Conservation (phyloP, 331 rosid species). For the Prunus yedoensis region DNA sequence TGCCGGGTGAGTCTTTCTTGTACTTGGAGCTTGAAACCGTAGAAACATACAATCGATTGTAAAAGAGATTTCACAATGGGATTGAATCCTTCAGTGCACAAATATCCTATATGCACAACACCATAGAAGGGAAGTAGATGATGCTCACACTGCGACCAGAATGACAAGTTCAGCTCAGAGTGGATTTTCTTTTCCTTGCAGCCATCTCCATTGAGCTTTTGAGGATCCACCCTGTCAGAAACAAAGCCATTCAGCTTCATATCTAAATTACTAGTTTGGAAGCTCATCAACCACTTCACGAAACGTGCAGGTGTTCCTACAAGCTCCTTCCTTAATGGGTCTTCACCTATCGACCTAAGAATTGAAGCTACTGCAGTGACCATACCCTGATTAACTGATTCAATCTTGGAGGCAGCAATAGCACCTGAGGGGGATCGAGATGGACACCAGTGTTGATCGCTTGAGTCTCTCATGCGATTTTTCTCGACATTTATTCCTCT, state of each 20-base stretch:
- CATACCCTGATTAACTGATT: constrained; percentile 50
- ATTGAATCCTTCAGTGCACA: constrained; percentile 40
- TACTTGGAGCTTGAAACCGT: constrained; percentile 93
- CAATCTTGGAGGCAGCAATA: constrained; percentile 42
- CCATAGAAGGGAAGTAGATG: constrained; percentile 95
- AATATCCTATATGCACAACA: constrained; percentile 80
- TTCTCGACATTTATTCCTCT: constrained; percentile 53
- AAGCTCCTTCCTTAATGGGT: constrained; percentile 80
- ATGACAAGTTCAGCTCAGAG: constrained; percentile 59
- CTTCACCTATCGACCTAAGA: constrained; percentile 86
- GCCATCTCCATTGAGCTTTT: constrained; percentile 27
- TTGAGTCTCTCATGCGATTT: constrained; percentile 30
- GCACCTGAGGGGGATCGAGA: constrained; percentile 33
- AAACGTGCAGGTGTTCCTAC: constrained; percentile 76
- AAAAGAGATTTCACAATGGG: constrained; percentile 62
- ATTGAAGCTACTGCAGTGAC: constrained; percentile 66
- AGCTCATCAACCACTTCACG: constrained; percentile 78
- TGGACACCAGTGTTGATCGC: constrained; percentile 72
- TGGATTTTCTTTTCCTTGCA: constrained; percentile 34
- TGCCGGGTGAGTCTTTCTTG: constrained; percentile 95
- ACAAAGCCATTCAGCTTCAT: constrained; percentile 64
- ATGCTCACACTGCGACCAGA: constrained; percentile 97
- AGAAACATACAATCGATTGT: constrained; percentile 75
- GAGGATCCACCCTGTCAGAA: constrained; percentile 36
- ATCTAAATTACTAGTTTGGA: constrained; percentile 57